Conservation (phyloP, 352 stramenopile species). For the Plasmopara muralis region DNA sequence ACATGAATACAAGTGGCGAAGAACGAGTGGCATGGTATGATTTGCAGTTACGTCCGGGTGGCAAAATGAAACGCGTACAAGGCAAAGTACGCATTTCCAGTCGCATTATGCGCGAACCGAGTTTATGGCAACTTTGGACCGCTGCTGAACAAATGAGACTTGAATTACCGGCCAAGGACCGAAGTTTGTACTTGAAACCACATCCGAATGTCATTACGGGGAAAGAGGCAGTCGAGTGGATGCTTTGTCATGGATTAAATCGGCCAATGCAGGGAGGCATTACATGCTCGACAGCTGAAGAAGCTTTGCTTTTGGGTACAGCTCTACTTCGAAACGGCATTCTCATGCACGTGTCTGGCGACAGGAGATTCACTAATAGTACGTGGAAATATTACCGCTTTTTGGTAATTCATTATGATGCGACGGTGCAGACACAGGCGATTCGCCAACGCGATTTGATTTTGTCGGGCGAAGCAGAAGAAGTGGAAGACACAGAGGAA, state of each 20-base stretch:
- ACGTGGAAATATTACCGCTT: constrained; percentile 88
- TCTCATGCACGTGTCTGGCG: constrained; percentile 66
- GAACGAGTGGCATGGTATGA: constrained; percentile 84
- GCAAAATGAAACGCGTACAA: constrained; percentile 82
- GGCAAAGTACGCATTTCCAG: constrained; percentile 79
- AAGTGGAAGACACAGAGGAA: constrained; percentile 65
- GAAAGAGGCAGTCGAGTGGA: constrained; percentile 78
- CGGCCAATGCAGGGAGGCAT: constrained; percentile 79
- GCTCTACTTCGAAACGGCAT: constrained; percentile 63
- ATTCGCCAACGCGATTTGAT: constrained; percentile 55
- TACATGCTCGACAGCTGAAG: constrained; percentile 78
- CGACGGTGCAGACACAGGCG: constrained; percentile 35
- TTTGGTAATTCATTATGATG: constrained; percentile 70
- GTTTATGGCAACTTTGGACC: constrained; percentile 77
- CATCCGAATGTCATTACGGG: constrained; percentile 75
- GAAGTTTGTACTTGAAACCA: constrained; percentile 78
- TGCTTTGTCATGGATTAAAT: constrained; percentile 80
- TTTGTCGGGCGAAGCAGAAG: constrained; percentile 65
- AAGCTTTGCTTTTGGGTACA: constrained; percentile 69
- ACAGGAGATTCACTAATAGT: constrained; percentile 67
- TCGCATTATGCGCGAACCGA: constrained; percentile 78
- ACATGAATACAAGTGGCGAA: constrained; percentile 78
- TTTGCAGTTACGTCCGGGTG: constrained; percentile 66
- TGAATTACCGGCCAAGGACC: constrained; percentile 62
- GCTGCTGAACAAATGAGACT: constrained; percentile 78